These are phyloP conservation scores for Pythium pyrilobum DNA, from an alignment of 352 stramenopile genomes.

Conservation along the genomic window DNA sequence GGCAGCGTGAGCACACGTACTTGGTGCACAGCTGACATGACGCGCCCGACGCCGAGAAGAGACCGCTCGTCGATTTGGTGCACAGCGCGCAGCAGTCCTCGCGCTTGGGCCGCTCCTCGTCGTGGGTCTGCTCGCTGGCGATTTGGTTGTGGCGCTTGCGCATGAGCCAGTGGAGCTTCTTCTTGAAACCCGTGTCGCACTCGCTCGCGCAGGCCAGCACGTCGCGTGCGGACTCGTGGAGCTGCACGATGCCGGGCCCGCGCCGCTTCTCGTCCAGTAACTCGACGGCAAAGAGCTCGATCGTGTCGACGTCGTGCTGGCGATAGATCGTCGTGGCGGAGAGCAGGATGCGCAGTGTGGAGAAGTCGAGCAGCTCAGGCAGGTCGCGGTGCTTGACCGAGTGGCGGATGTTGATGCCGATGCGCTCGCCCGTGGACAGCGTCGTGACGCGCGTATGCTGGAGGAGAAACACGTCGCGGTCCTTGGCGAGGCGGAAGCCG, in stretches of 20 bases:
- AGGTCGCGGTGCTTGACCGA: constrained; percentile 43
- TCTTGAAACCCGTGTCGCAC: constrained; percentile 28
- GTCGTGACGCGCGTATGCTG: neutral
- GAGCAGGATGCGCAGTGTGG: constrained; percentile 30
- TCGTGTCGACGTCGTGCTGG: constrained; percentile 25
- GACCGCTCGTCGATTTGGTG: neutral
- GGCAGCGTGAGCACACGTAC: constrained; percentile 12
- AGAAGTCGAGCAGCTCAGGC: constrained; percentile 23
- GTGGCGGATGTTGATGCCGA: constrained; percentile 43
- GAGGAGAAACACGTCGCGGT: constrained; percentile 38
- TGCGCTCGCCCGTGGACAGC: constrained; percentile 25
- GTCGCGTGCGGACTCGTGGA: constrained; percentile 26
- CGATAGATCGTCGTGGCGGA: constrained; percentile 35
- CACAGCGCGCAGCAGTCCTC: constrained; percentile 1
- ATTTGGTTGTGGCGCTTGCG: constrained; percentile 8
- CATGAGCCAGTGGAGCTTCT: constrained; percentile 45
- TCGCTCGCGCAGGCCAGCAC: constrained; percentile 9
- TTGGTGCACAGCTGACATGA: constrained; percentile 10
- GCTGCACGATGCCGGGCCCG: neutral
- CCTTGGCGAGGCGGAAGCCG: constrained; percentile 14
- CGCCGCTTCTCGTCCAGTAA: constrained; percentile 20
- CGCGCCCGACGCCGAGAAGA: constrained; percentile 1
- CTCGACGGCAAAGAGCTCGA: constrained; percentile 42
- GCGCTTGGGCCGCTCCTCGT: neutral
- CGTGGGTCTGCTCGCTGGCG: too few relatives aligned